These are phyloP conservation scores for Mollisia scopiformis DNA, from an alignment of 2,329 filamentous ascomycete species.

Conservation along the genomic window DNA sequence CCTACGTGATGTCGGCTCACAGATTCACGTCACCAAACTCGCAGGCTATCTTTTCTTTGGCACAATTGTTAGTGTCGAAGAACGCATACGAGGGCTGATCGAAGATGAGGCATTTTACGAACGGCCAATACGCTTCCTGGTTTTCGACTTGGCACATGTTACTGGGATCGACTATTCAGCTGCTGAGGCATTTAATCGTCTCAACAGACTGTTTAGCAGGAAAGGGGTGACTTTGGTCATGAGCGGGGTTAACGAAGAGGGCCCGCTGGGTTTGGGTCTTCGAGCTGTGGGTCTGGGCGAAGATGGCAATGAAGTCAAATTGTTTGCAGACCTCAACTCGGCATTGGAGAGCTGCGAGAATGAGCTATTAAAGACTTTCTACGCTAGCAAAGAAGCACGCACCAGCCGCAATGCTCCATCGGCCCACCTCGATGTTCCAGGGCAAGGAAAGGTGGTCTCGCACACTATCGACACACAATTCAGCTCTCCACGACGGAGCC, in stretches of 20 bases:
- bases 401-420: slow-evolving; percentile 45
- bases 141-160: slow-evolving; percentile 88
- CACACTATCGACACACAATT: slow-evolving; percentile 56
- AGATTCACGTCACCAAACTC: slow-evolving; percentile 90
- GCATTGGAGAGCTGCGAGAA: slow-evolving; percentile 96
- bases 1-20: slow-evolving; percentile 79
- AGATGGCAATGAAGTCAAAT: slow-evolving; percentile 72
- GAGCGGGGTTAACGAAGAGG: slow-evolving; percentile 77
- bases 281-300: slow-evolving; percentile 82
- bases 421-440: slow-evolving; percentile 31
- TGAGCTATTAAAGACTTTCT: slow-evolving; percentile 81
- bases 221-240: slow-evolving; percentile 81
- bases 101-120: slow-evolving; percentile 79
- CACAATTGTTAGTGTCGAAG: slow-evolving; percentile 94
- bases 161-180: slow-evolving; percentile 95
- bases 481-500: slow-evolving; percentile 79
- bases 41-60: slow-evolving; percentile 98
- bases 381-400: slow-evolving; percentile 67
- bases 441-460: slow-evolving; percentile 24
- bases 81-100: slow-evolving; percentile 79
- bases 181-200: slow-evolving; percentile 90
- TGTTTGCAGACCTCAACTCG: slow-evolving; percentile 90
- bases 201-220: slow-evolving; percentile 79
- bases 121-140: slow-evolving; percentile 83
- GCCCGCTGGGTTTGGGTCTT: slow-evolving; percentile 76